A percentile compares a stretch with the other conserved stretches of the same genome.
These are phyloP conservation scores for Psidium friedrichsthalianum DNA, from an alignment of 345 rosid species.

Conservation along the genomic window DNA sequence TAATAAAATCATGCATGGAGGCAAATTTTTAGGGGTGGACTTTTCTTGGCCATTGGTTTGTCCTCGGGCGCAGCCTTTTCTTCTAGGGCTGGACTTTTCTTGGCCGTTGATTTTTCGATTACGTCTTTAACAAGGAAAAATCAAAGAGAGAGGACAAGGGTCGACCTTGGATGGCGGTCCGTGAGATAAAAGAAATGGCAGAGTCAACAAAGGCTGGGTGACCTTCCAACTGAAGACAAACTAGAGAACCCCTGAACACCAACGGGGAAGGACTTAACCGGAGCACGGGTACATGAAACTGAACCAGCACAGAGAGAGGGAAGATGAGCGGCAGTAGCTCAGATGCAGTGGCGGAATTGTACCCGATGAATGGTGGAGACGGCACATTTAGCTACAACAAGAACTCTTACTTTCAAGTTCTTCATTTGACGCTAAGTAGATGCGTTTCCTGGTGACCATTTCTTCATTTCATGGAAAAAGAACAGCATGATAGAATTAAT, in stretches of 20 bases:
- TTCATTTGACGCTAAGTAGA: background rate
- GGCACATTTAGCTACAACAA: constrained; percentile 36
- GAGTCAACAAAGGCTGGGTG: background rate
- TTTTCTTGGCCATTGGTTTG: too few species aligned
- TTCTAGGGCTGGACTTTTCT: background rate
- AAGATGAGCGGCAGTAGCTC: too few species aligned
- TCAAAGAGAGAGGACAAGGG: background rate
- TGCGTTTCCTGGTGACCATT: background rate
- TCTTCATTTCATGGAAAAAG: too few species aligned
- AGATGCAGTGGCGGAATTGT: background rate
- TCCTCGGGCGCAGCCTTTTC: background rate
- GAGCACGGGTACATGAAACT: background rate
- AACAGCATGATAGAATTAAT: too few species aligned
- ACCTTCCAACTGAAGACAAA: background rate
- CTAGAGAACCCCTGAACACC: background rate
- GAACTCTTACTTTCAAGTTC: constrained; percentile 45
- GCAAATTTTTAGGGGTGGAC: background rate
- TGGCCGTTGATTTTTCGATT: background rate
- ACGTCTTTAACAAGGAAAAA: background rate
- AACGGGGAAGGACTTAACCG: background rate
- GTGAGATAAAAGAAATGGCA: background rate
- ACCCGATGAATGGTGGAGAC: constrained; percentile 41
- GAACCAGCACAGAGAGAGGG: background rate
- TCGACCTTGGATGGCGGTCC: background rate
- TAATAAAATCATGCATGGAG: background rate